Conservation (phyloP, 2,329 filamentous ascomycete genomes). For the Cyphellophora europaea region DNA sequence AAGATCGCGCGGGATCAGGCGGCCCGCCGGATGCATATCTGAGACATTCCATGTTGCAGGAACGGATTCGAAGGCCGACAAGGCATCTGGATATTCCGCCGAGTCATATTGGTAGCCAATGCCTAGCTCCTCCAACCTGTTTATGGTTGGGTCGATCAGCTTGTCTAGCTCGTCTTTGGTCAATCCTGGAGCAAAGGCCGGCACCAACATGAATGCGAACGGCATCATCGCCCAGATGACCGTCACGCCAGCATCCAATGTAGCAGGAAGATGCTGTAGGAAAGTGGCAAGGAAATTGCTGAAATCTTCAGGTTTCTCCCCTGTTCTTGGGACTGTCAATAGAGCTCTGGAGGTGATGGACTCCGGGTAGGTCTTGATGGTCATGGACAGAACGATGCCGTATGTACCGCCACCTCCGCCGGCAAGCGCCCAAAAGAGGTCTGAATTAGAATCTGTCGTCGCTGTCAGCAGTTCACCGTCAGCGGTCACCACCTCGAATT, state of each 20-base stretch:
- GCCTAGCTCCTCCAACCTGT: neutral
- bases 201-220: neutral
- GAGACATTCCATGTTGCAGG: neutral
- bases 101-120: neutral
- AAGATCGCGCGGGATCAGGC: neutral
- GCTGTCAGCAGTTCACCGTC: constrained; percentile 36
- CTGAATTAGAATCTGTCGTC: constrained; percentile 30
- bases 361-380: constrained; percentile 32
- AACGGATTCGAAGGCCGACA: neutral
- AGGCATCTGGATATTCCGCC: too few species aligned
- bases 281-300: constrained; percentile 40
- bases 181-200: neutral
- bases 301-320: constrained; percentile 28
- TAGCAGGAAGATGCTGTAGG: constrained; percentile 4
- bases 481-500: constrained; percentile 39
- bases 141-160: neutral
- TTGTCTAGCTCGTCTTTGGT: neutral
- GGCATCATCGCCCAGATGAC: neutral
- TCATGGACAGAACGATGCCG: constrained; percentile 34
- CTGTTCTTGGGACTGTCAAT: neutral
- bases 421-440: constrained; percentile 42
- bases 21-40: neutral
- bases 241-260: neutral
- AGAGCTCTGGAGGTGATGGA: constrained; percentile 8
- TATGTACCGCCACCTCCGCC: constrained; percentile 45